These are phyloP conservation scores for Kluyveromyces wickerhamii DNA, from an alignment of 805 yeast species.

Conservation along the genomic window DNA sequence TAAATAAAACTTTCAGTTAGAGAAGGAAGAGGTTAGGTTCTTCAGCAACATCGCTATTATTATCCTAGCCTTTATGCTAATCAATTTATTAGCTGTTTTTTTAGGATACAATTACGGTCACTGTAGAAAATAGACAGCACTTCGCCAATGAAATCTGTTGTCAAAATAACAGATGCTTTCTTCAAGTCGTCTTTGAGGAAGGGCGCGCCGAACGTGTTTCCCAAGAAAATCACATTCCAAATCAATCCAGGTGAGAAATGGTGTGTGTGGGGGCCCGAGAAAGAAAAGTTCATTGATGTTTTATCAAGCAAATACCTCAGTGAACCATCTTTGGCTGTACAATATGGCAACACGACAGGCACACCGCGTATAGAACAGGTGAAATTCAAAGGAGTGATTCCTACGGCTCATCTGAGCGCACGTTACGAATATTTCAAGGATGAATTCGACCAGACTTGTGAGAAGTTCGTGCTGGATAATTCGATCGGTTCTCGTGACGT, in stretches of 20 bases:
- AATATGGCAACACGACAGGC: slow-evolving; percentile 9
- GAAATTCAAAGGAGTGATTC: slow-evolving; percentile 40
- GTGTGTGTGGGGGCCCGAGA: slow-evolving; percentile 34
- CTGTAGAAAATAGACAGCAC: too few relatives aligned
- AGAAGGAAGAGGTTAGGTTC: too few relatives aligned
- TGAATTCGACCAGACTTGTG: slow-evolving; percentile 66
- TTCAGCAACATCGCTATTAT: too few relatives aligned
- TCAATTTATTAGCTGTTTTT: too few relatives aligned
- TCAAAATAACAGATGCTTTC: slow-evolving; percentile 26
- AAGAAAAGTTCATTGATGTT: slow-evolving; percentile 21
- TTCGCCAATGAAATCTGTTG: slow-evolving; percentile 10
- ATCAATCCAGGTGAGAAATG: slow-evolving; percentile 32
- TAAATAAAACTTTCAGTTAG: too few relatives aligned
- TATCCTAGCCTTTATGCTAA: too few relatives aligned
- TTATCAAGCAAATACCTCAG: slow-evolving; percentile 21
- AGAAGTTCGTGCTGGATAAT: slow-evolving; percentile 49
- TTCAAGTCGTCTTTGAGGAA: slow-evolving; percentile 32
- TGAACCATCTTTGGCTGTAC: slow-evolving; percentile 21
- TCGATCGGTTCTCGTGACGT: slow-evolving; percentile 36
- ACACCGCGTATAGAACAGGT: slow-evolving; percentile 25
- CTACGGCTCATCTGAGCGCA: slow-evolving; percentile 74
- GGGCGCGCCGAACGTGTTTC: slow-evolving; percentile 27
- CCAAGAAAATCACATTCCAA: slow-evolving; percentile 16
- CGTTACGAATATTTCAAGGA: slow-evolving; percentile 85
- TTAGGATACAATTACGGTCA: too few relatives aligned